A percentile compares a stretch with the other conserved stretches of the same genome.
These are phyloP conservation scores for Saturnispora silvae DNA, from an alignment of 805 yeast species.

Conservation along the genomic window DNA sequence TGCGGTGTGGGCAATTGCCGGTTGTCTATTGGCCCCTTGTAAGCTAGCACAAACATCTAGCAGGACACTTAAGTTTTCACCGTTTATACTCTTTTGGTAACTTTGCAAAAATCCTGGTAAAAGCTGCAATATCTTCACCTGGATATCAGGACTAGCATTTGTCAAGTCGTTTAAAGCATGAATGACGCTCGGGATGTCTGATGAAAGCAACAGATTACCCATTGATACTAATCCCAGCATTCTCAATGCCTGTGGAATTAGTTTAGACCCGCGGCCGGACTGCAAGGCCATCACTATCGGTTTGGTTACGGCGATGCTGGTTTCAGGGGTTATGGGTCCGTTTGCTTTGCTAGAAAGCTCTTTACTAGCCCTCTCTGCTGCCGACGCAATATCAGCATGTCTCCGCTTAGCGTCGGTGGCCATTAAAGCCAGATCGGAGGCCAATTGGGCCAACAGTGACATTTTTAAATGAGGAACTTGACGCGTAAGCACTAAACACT, in stretches of 20 bases:
- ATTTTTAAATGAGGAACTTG: too few species aligned
- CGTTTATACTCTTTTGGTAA: conserved; percentile 47
- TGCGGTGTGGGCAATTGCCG: conserved; percentile 81
- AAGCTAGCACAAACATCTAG: conserved; percentile 62
- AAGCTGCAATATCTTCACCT: conserved; percentile 74
- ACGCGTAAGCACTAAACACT: too few species aligned
- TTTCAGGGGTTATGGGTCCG: conserved; percentile 24
- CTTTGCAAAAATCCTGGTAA: conserved; percentile 64
- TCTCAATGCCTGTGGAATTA: conserved; percentile 62
- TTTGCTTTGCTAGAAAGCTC: conserved; percentile 16
- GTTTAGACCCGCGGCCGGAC: conserved; percentile 64
- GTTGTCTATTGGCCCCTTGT: conserved; percentile 55
- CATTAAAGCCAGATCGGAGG: conserved; percentile 48
- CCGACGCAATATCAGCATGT: conserved; percentile 53
- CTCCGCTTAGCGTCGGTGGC: conserved; percentile 64
- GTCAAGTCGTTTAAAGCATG: conserved; percentile 66
- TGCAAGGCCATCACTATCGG: conserved; percentile 70
- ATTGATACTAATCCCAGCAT: conserved; percentile 54
- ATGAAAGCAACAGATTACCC: conserved; percentile 42
- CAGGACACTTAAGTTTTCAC: conserved; percentile 44
- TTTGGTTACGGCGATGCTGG: conserved; percentile 42
- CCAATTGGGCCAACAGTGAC: conserved; percentile 39
- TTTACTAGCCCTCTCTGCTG: conserved; percentile 42
- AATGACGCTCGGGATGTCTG: conserved; percentile 43
- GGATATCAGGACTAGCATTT: conserved; percentile 68